Base-by-base conservation (phyloP, 1,284 basidiomycete genomes). In the Schizophyllum commune region DNA sequence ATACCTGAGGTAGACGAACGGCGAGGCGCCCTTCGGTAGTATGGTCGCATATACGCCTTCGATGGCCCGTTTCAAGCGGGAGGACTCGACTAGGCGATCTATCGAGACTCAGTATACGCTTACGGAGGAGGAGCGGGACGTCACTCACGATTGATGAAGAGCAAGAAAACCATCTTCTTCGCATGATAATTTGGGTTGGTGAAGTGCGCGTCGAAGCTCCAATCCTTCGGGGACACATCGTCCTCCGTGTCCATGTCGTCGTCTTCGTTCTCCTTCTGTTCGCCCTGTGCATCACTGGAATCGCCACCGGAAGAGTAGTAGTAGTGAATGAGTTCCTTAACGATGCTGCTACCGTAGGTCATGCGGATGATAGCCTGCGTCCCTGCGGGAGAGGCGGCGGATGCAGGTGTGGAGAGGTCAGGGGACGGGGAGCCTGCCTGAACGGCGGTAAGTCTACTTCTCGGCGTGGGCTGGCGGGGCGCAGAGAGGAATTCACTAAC, bases 71-170 rank as follows among this genome's bases (percentile, higher is more conserved):
- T 93, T 95, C 69, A 99, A 88, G 54, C 91, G 82, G 0, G 84
- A 77, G 1, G 94, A 97, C 61, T 99, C 96, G 0, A 99, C 97
- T 6, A 97, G 80, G 2, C 97, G 92, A 71, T 98, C 96, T 97
- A 13, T 32, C 7, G 32, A 60, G 32, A 4, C 63, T 27, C 58
- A 33, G 62, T 53, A 60, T 19, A 52, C 22, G 22, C 56, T 55
- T 27, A 11, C 11, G 59, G 9, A 33, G 58, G n/a, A n/a, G n/a
- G n/a, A n/a, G n/a, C n/a, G n/a, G n/a, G n/a, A n/a, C 21, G 8
- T 6, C 11, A 78, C 91, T 65, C 66, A 97, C 96, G 89, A 70
- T 99, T 99, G 71, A 99, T 98, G 74, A 99, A 99, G n/a, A 98
- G 79, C 0, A 99, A 76, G 69, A 96, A 91, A 0, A 86, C 80